phyloP scores from a whole-genome alignment of 306 rosid species.

The Biancaea sappan region DNA sequence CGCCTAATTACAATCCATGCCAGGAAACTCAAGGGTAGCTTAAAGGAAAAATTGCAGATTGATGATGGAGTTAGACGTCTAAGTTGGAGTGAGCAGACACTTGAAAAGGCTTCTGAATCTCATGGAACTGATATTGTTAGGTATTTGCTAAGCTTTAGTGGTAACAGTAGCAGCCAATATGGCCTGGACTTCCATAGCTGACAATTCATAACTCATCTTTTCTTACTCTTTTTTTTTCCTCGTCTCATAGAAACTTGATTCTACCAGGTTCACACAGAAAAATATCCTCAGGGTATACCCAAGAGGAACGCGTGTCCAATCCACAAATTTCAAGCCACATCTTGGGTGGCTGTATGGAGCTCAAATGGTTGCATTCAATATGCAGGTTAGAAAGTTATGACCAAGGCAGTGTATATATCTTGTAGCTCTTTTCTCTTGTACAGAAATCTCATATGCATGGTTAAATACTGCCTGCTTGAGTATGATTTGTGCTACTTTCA shows the following conservation, averaged over 20 bases:
- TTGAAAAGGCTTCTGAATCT: slow-evolving; percentile 68
- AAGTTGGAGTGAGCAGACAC: slow-evolving; percentile 79
- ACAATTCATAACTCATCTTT: neutral
- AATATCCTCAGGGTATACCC: slow-evolving; percentile 86
- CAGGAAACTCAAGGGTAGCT: slow-evolving; percentile 67
- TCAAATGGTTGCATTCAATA: slow-evolving; percentile 97
- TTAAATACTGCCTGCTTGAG: neutral
- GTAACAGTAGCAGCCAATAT: slow-evolving; percentile 5
- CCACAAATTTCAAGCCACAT: slow-evolving; percentile 84
- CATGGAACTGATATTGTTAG: slow-evolving; percentile 75
- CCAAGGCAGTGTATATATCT: slow-evolving; percentile 16
- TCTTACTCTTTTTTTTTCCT: neutral
- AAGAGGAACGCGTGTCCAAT: slow-evolving; percentile 69
- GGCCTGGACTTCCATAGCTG: neutral
- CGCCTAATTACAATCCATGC: slow-evolving; percentile 75
- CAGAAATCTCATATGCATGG: neutral
- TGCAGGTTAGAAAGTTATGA: slow-evolving; percentile 74
- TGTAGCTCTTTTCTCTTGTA: slow-evolving; percentile 7
- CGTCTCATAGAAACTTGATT: slow-evolving; percentile 31
- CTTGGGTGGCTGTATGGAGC: slow-evolving; percentile 94
- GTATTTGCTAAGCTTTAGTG: slow-evolving; percentile 41
- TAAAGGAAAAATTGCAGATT: slow-evolving; percentile 63
- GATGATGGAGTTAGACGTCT: slow-evolving; percentile 74
- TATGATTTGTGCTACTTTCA: neutral
- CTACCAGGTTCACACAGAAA: slow-evolving; percentile 77